phyloP scores from a whole-genome alignment of 305 asterid genomes.

The Withania somnifera region DNA sequence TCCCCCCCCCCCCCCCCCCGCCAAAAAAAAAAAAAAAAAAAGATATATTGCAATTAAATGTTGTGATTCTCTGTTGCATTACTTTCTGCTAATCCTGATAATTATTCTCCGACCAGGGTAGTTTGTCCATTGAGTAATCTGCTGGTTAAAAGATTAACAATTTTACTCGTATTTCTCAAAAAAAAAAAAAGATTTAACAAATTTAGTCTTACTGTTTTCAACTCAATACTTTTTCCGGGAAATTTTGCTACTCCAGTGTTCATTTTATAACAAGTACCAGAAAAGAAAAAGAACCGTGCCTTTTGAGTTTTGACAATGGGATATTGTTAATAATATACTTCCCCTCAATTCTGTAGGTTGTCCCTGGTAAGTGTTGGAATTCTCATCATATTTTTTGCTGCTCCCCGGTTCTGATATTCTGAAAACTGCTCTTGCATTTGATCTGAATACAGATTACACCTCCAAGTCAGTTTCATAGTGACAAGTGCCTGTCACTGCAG shows the following conservation, averaged over 20 bases:
- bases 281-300: neutral
- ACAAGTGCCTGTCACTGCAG: neutral
- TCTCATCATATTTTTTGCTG: neutral
- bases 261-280: neutral
- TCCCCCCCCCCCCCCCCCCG: too few species aligned
- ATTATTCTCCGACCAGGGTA: neutral
- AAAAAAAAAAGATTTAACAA: neutral
- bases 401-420: neutral
- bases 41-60: neutral
- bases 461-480: neutral
- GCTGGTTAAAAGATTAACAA: neutral
- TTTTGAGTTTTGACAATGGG: neutral
- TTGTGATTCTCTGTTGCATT: neutral
- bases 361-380: neutral
- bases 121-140: neutral
- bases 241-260: neutral
- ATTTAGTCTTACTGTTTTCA: neutral
- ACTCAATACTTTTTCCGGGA: neutral
- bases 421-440: neutral
- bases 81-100: neutral
- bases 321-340: neutral
- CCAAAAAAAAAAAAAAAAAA: too few species aligned
- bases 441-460: neutral
- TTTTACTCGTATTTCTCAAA: neutral
- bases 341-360: neutral